Evolutionary conservation across 73 alveolate genomes (phyloP), one percentile per base, ranked within the genome.

Genomic region (Effrenium voratum): DNA sequence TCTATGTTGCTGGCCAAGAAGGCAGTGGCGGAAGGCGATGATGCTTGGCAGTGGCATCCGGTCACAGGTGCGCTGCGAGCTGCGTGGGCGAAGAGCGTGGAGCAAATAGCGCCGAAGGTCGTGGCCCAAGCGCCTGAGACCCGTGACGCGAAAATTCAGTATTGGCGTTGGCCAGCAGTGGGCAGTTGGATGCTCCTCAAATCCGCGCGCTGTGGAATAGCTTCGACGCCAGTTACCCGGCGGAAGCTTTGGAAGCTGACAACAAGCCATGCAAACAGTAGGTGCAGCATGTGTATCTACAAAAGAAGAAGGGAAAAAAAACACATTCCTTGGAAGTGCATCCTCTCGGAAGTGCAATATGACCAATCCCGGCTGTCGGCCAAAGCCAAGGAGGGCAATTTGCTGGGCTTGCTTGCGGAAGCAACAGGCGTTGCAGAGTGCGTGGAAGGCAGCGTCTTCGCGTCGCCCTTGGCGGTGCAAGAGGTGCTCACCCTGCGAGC

Each of bases 381-480:
- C 63, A 8, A 52, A 8, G 8, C 82, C 46, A 70, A 70, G 47
- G 81, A 70, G 46, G 32, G 32, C 16, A 30, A 43, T 36, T 19
- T 70, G 32, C 81, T 70, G 81, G 81, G 81, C 82, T 22, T 70
- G 44, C 26, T 70, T 44, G 82, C 82, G 82, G 82, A 70, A 32
- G 82, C 26, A 24, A 3, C 82, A 32, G 82, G 49, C 4, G 47
- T 8, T 0, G 82, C n/a, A 5, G 82, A 70, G 16, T 10, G 47
- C 24, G 5, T 32, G 47, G 81, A 70, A 36, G 81, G 13, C 26
- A 46, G 32, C 45, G 26, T 70, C 24, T 70, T 46, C 3, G 44
- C 81, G 13, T 70, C 81, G 47, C 81, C 81, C 26, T 70, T 70
- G 16, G 81, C 81, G 16, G 81, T 70, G 47, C 81, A 70, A 46